phyloP scores from a whole-genome alignment of 169 alveolate species.

The Eimeria sp. region DNA sequence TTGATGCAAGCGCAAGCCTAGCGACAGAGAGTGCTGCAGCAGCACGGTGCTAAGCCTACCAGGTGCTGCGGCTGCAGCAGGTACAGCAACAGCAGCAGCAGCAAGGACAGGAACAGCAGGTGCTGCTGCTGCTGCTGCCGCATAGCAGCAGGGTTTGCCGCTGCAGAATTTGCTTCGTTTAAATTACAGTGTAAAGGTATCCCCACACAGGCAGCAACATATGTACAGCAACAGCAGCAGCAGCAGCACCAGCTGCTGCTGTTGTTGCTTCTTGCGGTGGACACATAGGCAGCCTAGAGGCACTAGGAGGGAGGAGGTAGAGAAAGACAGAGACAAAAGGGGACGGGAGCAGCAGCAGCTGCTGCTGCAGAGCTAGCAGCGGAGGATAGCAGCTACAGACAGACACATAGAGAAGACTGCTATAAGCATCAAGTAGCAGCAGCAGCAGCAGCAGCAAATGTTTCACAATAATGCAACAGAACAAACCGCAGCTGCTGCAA shows the following conservation, averaged over 20 bases:
- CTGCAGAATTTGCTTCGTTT: neutral
- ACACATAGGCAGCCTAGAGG: neutral
- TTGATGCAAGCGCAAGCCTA: neutral
- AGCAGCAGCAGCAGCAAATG: neutral
- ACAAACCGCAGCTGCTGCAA: neutral
- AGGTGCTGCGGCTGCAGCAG: slow-evolving; percentile 23
- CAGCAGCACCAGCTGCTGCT: neutral
- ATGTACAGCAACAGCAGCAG: neutral
- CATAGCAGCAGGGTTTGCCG: neutral
- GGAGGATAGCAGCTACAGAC: too few species aligned
- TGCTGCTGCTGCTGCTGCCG: neutral
- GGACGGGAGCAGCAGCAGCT: too few species aligned
- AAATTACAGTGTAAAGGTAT: neutral
- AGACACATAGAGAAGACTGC: neutral
- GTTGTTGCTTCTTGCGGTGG: neutral
- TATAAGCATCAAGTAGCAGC: neutral
- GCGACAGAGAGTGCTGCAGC: neutral
- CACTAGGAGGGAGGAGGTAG: neutral
- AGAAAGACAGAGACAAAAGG: too few species aligned
- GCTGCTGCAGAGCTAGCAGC: too few species aligned
- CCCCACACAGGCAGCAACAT: neutral
- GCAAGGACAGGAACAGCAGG: neutral
- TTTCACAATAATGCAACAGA: neutral
- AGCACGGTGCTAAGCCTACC: neutral
- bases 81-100: neutral